Evolutionary conservation across 495 filamentous ascomycete genomes (phyloP), one percentile per base, ranked within the genome.

Genomic region (Chaetomium fimeti): DNA sequence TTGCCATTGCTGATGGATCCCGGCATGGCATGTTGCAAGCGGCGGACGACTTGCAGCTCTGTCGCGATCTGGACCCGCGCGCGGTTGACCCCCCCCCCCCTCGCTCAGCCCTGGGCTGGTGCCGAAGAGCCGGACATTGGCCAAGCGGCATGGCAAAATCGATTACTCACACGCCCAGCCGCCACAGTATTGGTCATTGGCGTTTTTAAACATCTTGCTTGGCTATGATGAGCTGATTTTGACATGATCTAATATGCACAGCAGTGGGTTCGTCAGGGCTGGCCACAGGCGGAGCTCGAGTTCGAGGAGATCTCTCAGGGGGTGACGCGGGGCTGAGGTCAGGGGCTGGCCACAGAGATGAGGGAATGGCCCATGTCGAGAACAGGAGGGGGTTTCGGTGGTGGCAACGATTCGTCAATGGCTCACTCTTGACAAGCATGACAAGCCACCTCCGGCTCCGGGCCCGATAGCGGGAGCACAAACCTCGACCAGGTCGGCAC

Each of bases 21-120:
- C 55, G 54, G 43, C 24, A 64, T 28, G 54, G 43, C 16, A 64
- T n/a, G 62, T 64, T 28, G 55, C 62, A 58, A 53, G 42, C 62
- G 54, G 54, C 52, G 40, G n/a, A 48, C 54, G 3, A 11, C 11
- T 8, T 63, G 42, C 61, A 63, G 53, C 8, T 18, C 36, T 28
- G 32, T 28, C 54, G 62, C 27, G 54, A 64, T 64, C 55, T 52
- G 62, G 62, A 28, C 61, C 43, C 60, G 38, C 40, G 3, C 42
- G 22, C 22, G 29, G 20, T 53, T 28, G 49, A 43, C 36, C 22
- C 58, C 57, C 43, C 27, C 25, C 27, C 16, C 24, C 6, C 38
- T 40, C 16, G 38, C 11, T 54, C 59, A 62, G 60, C 60, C 61
- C 61, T 55, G 32, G 59, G 20, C 28, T 38, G 54, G 60, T 56